Percentiles rank a stretch among this genome's conserved stretches.
Evolutionary conservation across 2,329 filamentous ascomycete species (phyloP).

Genomic region (Penicillium sp.): DNA sequence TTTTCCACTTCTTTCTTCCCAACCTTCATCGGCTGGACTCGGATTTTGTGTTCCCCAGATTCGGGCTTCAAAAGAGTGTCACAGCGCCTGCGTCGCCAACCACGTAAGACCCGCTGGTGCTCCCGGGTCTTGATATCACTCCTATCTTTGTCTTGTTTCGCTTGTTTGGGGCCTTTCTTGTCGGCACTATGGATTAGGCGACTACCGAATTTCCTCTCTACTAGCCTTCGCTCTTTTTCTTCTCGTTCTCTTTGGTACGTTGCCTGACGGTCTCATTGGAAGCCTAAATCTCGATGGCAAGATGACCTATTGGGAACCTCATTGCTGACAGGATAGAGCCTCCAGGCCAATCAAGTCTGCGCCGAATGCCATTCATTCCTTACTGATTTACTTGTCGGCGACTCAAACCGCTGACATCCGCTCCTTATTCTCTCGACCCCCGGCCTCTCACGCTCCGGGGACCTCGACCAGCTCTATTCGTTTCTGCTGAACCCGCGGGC

Average conservation of each 20-base stretch:
- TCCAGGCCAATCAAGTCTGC: slow-evolving; percentile 5
- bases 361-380: slow-evolving; percentile 12
- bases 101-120: slow-evolving; percentile 8
- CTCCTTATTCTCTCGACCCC: slow-evolving; percentile 2
- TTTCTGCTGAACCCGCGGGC: slow-evolving; percentile 6
- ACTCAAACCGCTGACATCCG: slow-evolving; percentile 2
- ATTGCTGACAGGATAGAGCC: slow-evolving; percentile 1
- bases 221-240: slow-evolving; percentile 6
- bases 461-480: slow-evolving; percentile 2
- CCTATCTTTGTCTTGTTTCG: not conserved
- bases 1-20: slow-evolving; percentile 11
- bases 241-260: slow-evolving; percentile 18
- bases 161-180: not conserved
- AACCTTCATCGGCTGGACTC: slow-evolving; percentile 1
- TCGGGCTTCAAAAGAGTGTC: slow-evolving; percentile 2
- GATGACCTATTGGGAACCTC: not conserved
- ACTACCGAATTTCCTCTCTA: not conserved
- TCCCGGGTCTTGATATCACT: slow-evolving; percentile 8
- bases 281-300: not conserved
- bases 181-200: slow-evolving; percentile 20
- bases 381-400: slow-evolving; percentile 6
- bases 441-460: slow-evolving; percentile 5
- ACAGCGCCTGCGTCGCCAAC: slow-evolving; percentile 5
- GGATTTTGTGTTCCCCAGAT: not conserved
- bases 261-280: not conserved